Conservation (phyloP, 352 stramenopile species). For the Globisporangium perplexum region DNA sequence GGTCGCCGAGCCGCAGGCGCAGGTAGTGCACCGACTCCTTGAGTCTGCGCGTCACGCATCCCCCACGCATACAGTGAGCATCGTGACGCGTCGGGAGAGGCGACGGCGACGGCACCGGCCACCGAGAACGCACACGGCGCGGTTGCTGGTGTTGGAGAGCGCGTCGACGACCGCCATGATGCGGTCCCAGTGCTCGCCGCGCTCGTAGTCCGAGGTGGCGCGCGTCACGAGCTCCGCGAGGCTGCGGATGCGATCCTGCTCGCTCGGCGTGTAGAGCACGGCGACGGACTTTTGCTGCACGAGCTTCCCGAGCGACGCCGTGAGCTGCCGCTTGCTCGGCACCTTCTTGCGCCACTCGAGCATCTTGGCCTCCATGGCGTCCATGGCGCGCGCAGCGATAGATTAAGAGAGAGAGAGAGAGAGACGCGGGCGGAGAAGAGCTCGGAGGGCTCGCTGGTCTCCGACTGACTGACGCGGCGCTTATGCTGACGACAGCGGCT, state of each 20-base stretch:
- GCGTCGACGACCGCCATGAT: slow-evolving; percentile 78
- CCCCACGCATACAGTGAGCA: no score
- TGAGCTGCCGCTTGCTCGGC: slow-evolving; percentile 67
- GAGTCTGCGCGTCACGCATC: slow-evolving; percentile 20
- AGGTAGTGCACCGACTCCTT: slow-evolving; percentile 74
- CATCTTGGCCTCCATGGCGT: slow-evolving; percentile 68
- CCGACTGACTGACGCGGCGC: background rate
- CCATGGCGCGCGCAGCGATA: slow-evolving; percentile 15
- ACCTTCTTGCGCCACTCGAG: slow-evolving; percentile 56
- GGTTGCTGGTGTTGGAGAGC: slow-evolving; percentile 59
- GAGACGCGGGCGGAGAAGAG: background rate
- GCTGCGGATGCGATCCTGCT: slow-evolving; percentile 68
- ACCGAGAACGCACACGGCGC: slow-evolving; percentile 46
- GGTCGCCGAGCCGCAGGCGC: slow-evolving; percentile 57
- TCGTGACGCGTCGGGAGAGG: no score
- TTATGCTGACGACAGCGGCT: no score
- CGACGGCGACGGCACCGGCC: background rate
- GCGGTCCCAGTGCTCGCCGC: slow-evolving; percentile 62
- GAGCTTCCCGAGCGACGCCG: slow-evolving; percentile 54
- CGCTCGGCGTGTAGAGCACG: slow-evolving; percentile 65
- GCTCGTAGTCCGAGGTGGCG: slow-evolving; percentile 70
- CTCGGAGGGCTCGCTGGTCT: background rate
- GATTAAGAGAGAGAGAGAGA: background rate
- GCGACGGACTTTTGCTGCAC: slow-evolving; percentile 79
- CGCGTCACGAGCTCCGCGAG: slow-evolving; percentile 63